Evolutionary conservation across 495 filamentous ascomycete species (phyloP).

Genomic region (Penicillium pulvis): DNA sequence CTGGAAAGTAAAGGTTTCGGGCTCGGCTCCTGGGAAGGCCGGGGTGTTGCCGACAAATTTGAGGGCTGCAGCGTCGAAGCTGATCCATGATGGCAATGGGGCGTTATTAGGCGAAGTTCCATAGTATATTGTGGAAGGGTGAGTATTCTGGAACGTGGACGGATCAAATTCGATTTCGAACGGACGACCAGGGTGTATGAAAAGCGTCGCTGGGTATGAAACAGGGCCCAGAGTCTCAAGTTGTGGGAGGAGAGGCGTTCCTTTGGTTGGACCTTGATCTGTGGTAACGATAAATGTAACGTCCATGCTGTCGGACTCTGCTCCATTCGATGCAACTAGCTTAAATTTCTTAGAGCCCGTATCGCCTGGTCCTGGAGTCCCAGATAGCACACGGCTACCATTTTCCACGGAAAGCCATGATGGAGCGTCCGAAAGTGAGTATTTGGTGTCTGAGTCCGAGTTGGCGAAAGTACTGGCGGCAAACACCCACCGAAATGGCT

Average conservation of each 20-base stretch:
- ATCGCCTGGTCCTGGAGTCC: constrained; percentile 61
- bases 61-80: constrained; percentile 65
- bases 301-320: constrained; percentile 56
- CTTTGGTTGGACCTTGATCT: constrained; percentile 51
- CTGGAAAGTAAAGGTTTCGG: constrained; percentile 71
- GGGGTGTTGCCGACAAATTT: constrained; percentile 78
- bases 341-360: constrained; percentile 56
- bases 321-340: constrained; percentile 61
- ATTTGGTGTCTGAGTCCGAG: constrained; percentile 52
- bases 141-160: constrained; percentile 51
- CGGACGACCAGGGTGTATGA: constrained; percentile 45
- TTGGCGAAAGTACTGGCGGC: constrained; percentile 68
- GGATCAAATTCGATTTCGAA: constrained; percentile 50
- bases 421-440: constrained; percentile 63
- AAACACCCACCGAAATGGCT: constrained; percentile 68
- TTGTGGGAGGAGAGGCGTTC: constrained; percentile 49
- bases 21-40: constrained; percentile 61
- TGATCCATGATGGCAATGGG: constrained; percentile 85
- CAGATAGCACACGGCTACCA: constrained; percentile 59
- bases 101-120: constrained; percentile 75
- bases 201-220: constrained; percentile 47
- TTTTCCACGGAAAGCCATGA: constrained; percentile 71
- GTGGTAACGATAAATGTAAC: constrained; percentile 65
- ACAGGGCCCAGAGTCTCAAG: constrained; percentile 47
- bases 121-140: constrained; percentile 64